Percentiles rank a stretch among this genome's conserved stretches.
Evolutionary conservation across 306 rosid genomes (phyloP).

Genomic region (Dryas alaskensis): DNA sequence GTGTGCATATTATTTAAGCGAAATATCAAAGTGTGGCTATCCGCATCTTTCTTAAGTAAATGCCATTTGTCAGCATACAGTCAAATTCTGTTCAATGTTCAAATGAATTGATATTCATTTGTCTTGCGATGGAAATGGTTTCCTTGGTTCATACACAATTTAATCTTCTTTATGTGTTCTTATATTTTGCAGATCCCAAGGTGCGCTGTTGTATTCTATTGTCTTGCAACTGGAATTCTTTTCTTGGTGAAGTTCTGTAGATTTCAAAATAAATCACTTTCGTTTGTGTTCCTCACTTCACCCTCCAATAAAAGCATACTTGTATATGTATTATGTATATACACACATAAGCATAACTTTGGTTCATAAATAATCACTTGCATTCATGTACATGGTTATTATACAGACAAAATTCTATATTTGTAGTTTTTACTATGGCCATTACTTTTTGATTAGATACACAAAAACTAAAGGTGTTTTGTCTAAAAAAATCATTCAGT

Average conservation of each 20-base stretch:
- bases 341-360: not conserved
- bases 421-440: not conserved
- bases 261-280: slow-evolving; percentile 17
- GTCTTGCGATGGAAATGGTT: slow-evolving; percentile 14
- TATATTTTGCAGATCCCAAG: slow-evolving; percentile 82
- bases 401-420: not conserved
- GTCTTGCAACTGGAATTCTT: slow-evolving; percentile 24
- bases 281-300: not conserved
- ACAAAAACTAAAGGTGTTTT: not conserved
- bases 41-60: not conserved
- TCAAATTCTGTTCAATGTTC: slow-evolving; percentile 1
- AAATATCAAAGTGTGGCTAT: not conserved
- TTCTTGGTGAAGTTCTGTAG: slow-evolving; percentile 26
- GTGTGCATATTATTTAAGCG: not conserved
- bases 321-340: not conserved
- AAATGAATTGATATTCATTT: slow-evolving; percentile 14
- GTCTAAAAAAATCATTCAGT: not conserved
- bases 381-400: not conserved
- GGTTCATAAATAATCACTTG: not conserved
- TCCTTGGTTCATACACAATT: slow-evolving; percentile 2
- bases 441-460: not conserved
- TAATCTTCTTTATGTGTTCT: slow-evolving; percentile 18
- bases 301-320: not conserved
- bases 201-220: slow-evolving; percentile 50
- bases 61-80: not conserved